These are phyloP conservation scores for Aspergillus tubingensis DNA, from an alignment of 2,329 filamentous ascomycete genomes.

Conservation along the genomic window DNA sequence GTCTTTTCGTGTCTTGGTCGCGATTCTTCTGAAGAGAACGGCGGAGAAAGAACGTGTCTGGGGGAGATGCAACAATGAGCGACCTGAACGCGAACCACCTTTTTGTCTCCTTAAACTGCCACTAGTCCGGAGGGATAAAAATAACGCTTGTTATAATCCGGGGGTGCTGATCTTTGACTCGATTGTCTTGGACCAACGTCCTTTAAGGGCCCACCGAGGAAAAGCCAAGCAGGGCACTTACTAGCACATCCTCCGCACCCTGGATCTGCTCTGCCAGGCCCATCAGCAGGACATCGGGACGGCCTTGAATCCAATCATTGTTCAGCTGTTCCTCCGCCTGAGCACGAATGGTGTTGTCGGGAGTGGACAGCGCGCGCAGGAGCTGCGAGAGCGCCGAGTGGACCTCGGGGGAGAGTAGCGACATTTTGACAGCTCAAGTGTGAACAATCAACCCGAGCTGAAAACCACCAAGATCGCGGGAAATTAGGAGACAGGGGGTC, in stretches of 20 bases:
- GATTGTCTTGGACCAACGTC: not conserved
- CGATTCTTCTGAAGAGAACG: conserved; percentile 90
- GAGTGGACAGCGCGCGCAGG: conserved; percentile 81
- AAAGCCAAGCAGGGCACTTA: conserved; percentile 48
- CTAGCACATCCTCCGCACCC: conserved; percentile 70
- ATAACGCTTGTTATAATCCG: not conserved
- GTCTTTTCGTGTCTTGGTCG: conserved; percentile 82
- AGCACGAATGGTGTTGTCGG: conserved; percentile 82
- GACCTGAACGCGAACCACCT: not conserved
- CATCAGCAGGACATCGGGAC: conserved; percentile 88
- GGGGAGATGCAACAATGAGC: not conserved
- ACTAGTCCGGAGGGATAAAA: not conserved
- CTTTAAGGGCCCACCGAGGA: not conserved
- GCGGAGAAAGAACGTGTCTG: conserved; percentile 88
- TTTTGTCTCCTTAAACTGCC: not conserved
- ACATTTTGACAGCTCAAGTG: conserved; percentile 61
- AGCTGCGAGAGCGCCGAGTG: conserved; percentile 83
- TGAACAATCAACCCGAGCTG: conserved; percentile 24
- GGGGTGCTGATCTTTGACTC: not conserved
- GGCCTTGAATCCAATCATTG: conserved; percentile 80
- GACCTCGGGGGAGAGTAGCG: conserved; percentile 79
- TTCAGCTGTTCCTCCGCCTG: conserved; percentile 89
- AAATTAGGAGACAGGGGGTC: conserved; percentile 14
- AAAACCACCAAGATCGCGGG: conserved; percentile 23
- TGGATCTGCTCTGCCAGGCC: conserved; percentile 90